These are phyloP conservation scores for Talaromyces thailandensis DNA, from an alignment of 495 filamentous ascomycete species.

Conservation along the genomic window DNA sequence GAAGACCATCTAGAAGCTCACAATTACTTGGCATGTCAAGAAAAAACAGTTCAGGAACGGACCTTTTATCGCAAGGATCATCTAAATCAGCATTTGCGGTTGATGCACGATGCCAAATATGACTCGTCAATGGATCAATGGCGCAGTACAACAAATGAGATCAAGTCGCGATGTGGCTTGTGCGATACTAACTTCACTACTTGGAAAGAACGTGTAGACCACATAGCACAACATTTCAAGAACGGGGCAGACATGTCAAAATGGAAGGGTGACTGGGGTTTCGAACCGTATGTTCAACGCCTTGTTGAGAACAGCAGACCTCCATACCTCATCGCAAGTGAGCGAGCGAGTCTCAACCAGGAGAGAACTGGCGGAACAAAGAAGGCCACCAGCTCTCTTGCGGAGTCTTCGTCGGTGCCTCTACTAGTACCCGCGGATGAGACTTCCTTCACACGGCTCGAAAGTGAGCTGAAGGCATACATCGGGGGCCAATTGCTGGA, in stretches of 20 bases:
- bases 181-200: constrained; percentile 56
- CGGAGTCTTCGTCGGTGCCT: constrained; percentile 6
- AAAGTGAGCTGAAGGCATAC: constrained; percentile 49
- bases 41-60: constrained; percentile 60
- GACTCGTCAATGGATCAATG: constrained; percentile 65
- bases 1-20: constrained; percentile 65
- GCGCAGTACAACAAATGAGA: constrained; percentile 63
- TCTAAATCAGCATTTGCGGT: constrained; percentile 71
- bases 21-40: constrained; percentile 65
- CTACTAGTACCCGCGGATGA: constrained; percentile 26
- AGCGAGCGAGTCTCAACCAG: constrained; percentile 27
- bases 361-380: constrained; percentile 15
- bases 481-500: constrained; percentile 36
- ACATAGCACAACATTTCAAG: constrained; percentile 68
- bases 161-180: constrained; percentile 66
- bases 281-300: constrained; percentile 56
- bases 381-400: background rate
- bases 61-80: constrained; percentile 89
- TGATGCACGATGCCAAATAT: constrained; percentile 71
- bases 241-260: constrained; percentile 62
- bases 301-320: constrained; percentile 68
- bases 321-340: constrained; percentile 43
- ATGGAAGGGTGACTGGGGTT: constrained; percentile 77
- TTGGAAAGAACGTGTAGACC: constrained; percentile 65
- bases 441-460: constrained; percentile 43